Evolutionary conservation across 345 rosid species (phyloP), one percentile per base, ranked within the genome.

Genomic region (Murraya paniculata): DNA sequence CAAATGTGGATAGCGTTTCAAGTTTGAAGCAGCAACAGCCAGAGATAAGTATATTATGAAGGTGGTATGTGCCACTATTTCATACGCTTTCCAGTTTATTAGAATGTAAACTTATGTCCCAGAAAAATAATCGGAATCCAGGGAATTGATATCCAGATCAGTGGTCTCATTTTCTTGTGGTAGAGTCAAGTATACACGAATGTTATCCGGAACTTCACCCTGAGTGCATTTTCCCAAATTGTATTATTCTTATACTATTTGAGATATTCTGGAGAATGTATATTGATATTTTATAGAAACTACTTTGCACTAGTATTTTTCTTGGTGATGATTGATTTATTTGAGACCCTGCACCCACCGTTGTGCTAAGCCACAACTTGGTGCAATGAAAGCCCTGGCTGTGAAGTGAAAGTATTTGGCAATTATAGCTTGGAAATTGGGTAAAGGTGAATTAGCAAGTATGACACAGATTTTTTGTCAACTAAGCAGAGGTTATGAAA

Each of bases 231-330:
- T 16, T 36, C 56, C 33, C 36, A 59, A 11, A 24, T 60, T 73
- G 77, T 73, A 60, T 60, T 25, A 73, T 60, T 60, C 27, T 24
- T 38, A 39, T 50, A 18, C 41, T 36, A 60, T 73, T 73, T 73
- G 36, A 19, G 5, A 64, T 36, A 13, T 19, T 18, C 3, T 45
- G 50, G 50, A 13, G 50, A 45, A 45, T 45, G 18, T 45, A 45
- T 13, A 45, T 45, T 11, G 50, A 13, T 45, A 13, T 13, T 45
- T 45, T 11, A 45, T 45, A 13, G 16, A 45, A 45, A 45, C 0
- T 45, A 45, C 13, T 45, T 11, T 11, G 50, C 50, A 10, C 50
- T 45, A 11, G 16, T 11, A 45, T 45, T 45, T 45, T 11, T 45
- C 50, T 45, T 0, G 18, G 50, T 45, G 50, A 1, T 45, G 1